Percentiles rank a stretch among this genome's conserved stretches.
Conservation (phyloP, 2,329 filamentous ascomycete genomes). For the Dichotomopilus funicola region DNA sequence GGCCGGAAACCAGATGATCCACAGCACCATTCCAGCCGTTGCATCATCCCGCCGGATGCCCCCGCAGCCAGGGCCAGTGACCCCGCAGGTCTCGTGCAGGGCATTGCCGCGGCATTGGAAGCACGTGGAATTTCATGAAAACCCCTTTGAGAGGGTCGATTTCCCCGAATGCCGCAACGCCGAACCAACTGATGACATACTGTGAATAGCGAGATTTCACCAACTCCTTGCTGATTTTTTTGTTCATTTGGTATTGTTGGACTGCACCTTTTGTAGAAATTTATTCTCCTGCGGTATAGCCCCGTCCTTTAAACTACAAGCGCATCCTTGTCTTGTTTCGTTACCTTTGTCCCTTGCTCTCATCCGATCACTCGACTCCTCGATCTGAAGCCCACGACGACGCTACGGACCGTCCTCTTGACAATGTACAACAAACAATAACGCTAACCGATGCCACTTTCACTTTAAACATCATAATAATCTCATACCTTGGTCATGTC, state of each 20-base stretch:
- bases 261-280: too few relatives aligned
- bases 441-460: not conserved
- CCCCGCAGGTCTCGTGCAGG: slow-evolving; percentile 3
- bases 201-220: not conserved
- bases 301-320: too few relatives aligned
- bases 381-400: too few relatives aligned
- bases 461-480: not conserved
- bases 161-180: slow-evolving; percentile 12
- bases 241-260: too few relatives aligned
- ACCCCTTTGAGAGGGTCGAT: not conserved
- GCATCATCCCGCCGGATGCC: slow-evolving; percentile 6
- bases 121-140: slow-evolving; percentile 1
- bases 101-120: slow-evolving; percentile 10
- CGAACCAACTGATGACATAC: not conserved
- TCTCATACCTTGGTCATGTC: not conserved
- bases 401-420: not conserved
- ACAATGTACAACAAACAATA: slow-evolving; percentile 10
- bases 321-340: too few relatives aligned
- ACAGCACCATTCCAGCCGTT: not conserved
- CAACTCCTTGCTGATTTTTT: too few relatives aligned
- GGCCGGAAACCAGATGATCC: too few relatives aligned
- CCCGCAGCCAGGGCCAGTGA: not conserved
- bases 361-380: too few relatives aligned
- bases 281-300: too few relatives aligned
- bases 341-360: too few relatives aligned